phyloP scores from a whole-genome alignment of 208 protist genomes.

The Trypanosoma avium region DNA sequence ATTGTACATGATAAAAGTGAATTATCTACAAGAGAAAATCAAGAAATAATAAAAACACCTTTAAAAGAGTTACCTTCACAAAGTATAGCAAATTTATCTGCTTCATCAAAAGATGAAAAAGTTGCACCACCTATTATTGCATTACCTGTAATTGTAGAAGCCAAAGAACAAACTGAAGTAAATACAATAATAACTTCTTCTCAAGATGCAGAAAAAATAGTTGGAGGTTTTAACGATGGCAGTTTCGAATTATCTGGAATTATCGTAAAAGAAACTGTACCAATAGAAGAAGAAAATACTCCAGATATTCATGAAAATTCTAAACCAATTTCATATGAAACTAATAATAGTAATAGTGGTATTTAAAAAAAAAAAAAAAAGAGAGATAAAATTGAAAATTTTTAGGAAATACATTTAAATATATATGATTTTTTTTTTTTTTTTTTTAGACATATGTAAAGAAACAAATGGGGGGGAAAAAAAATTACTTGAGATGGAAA shows the following conservation, averaged over 20 bases:
- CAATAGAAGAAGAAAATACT: neutral
- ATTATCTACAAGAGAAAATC: too few species aligned
- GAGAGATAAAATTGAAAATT: neutral
- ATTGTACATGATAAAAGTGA: neutral
- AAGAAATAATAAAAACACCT: too few species aligned
- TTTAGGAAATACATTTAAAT: too few species aligned
- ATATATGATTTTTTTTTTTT: neutral
- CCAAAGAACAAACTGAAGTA: neutral
- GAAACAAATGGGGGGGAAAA: too few species aligned
- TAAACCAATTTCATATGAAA: neutral
- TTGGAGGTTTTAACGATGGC: slow-evolving; percentile 2
- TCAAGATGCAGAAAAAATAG: neutral
- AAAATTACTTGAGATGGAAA: too few species aligned
- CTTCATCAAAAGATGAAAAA: too few species aligned
- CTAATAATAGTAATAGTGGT: neutral
- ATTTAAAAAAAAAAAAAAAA: neutral
- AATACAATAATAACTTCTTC: neutral
- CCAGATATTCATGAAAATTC: neutral
- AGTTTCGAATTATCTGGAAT: slow-evolving; percentile 1
- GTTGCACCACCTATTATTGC: too few species aligned
- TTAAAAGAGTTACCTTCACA: too few species aligned
- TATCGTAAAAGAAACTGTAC: neutral
- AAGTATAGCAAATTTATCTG: too few species aligned
- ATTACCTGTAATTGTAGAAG: too few species aligned
- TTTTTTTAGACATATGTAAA: too few species aligned